Evolutionary conservation across 2,329 filamentous ascomycete species (phyloP), one percentile per base, ranked within the genome.

Genomic region (Huntiella bhutanensis): DNA sequence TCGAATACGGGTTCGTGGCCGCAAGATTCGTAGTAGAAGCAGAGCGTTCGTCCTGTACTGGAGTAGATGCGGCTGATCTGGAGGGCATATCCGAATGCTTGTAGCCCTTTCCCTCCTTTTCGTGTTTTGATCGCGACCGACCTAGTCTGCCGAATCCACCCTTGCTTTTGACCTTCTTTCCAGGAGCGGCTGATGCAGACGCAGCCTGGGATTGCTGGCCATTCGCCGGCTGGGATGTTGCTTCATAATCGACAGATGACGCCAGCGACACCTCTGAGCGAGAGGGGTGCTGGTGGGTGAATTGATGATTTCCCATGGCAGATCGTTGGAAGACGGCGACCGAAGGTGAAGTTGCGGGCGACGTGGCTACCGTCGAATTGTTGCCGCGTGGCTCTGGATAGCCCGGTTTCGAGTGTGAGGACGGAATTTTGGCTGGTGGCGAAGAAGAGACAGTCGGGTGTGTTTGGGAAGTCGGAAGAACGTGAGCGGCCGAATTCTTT

Each of bases 111-210:
- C 44, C 60, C 46, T 71, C 68, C 54, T 65, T 71, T 50, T 71
- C 69, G 51, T 65, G 66, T 49, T 67, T 60, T 13, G 72, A 75
- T 52, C 62, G 66, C 49, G 65, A 65, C 37, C 73, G 70, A 49
- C 64, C 62, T 12, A 76, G 57, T 17, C 71, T 59, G 15, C 63
- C 63, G 57, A 76, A 76, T 16, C 39, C 48, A 6, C 69, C 62
- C 51, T 75, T 76, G 11, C 67, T 63, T 53, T 75, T 75, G 53
- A 56, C 60, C 55, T 65, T 71, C 57, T 66, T 70, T 15, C 58
- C 54, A 28, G 47, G 38, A 10, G 34, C 35, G 22, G 41, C 12
- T 16, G 13, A 7, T 3, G 33, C 43, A 36, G 45, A 15, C 11
- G 33, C 41, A 34, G 33, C 19, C 13, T 35, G 33, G 13, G 35